Conservation (phyloP, 1,284 basidiomycete species). For the Retiboletus flavoniger region DNA sequence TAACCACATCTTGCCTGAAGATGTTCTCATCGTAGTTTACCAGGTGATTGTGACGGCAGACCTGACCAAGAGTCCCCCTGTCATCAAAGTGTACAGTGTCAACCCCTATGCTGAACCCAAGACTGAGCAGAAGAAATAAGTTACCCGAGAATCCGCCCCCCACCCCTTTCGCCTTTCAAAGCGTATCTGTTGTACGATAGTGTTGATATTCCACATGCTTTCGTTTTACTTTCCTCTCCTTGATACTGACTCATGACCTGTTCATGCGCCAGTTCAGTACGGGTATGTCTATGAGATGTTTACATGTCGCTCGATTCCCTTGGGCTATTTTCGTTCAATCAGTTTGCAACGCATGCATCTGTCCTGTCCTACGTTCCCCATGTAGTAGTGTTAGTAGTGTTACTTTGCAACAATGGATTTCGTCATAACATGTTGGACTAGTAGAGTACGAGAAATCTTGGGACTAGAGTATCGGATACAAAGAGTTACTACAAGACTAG, state of each 20-base stretch:
- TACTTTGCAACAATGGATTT: constrained; percentile 22
- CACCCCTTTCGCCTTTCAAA: constrained; percentile 3
- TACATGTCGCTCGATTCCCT: constrained; percentile 22
- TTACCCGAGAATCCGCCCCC: constrained; percentile 5
- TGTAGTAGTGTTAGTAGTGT: constrained; percentile 29
- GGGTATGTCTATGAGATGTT: constrained; percentile 33
- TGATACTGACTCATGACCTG: constrained; percentile 32
- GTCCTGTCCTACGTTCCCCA: constrained; percentile 17
- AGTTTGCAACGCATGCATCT: constrained; percentile 18
- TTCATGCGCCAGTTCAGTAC: constrained; percentile 34
- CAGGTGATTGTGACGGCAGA: constrained; percentile 92
- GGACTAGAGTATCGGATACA: background rate
- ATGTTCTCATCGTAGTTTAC: constrained; percentile 11
- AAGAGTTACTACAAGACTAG: constrained; percentile 1
- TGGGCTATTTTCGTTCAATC: constrained; percentile 16
- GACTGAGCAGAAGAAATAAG: constrained; percentile 34
- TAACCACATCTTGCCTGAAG: constrained; percentile 14
- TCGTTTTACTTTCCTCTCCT: constrained; percentile 31
- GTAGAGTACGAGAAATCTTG: background rate
- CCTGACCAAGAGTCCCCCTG: constrained; percentile 90
- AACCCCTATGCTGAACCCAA: constrained; percentile 72
- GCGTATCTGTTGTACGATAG: constrained; percentile 31
- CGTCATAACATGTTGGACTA: background rate
- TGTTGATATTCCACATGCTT: constrained; percentile 32
- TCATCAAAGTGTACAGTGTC: constrained; percentile 90